phyloP scores from a whole-genome alignment of 2,329 filamentous ascomycete genomes.

The Verticillium tricorpus region DNA sequence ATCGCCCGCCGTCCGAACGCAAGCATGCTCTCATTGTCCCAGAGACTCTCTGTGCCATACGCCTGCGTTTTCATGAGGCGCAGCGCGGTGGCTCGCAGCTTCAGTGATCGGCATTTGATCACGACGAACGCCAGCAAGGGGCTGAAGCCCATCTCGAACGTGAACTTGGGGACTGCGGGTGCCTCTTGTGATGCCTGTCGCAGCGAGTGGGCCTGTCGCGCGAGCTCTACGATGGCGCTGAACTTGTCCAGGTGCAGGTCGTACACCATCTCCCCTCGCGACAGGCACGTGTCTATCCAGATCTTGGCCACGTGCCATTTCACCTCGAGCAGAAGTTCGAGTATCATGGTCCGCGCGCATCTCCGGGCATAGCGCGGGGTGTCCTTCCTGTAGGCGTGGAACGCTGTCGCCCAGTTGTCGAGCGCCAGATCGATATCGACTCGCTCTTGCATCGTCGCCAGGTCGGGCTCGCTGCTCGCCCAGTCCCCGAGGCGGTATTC shows the following conservation, averaged over 20 bases:
- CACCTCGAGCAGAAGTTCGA: constrained; percentile 20
- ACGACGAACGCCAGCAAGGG: constrained; percentile 32
- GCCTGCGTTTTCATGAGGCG: constrained; percentile 24
- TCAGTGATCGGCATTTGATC: constrained; percentile 33
- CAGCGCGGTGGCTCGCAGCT: constrained; percentile 27
- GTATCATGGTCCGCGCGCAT: constrained; percentile 2
- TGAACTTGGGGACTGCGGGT: constrained; percentile 22
- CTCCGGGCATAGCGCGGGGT: background rate
- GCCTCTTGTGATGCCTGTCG: background rate
- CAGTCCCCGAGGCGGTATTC: constrained; percentile 18
- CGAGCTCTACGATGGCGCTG: constrained; percentile 22
- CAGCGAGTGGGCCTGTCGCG: constrained; percentile 11
- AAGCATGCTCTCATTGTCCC: constrained; percentile 27
- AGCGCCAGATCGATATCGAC: constrained; percentile 15
- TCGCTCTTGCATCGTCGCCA: constrained; percentile 18
- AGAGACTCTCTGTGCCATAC: constrained; percentile 27
- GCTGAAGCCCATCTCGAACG: constrained; percentile 35
- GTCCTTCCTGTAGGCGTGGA: constrained; percentile 9
- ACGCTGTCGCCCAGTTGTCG: constrained; percentile 22
- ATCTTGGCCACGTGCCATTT: constrained; percentile 25
- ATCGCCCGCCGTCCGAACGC: constrained; percentile 25
- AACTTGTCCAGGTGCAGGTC: constrained; percentile 26
- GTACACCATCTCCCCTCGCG: constrained; percentile 25
- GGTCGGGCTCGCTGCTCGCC: constrained; percentile 1
- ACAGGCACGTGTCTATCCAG: constrained; percentile 26